Evolutionary conservation across 371 early-diverging fungal genomes (phyloP), one percentile per base, ranked within the genome.

Genomic region (Rhizopus arrhizus): DNA sequence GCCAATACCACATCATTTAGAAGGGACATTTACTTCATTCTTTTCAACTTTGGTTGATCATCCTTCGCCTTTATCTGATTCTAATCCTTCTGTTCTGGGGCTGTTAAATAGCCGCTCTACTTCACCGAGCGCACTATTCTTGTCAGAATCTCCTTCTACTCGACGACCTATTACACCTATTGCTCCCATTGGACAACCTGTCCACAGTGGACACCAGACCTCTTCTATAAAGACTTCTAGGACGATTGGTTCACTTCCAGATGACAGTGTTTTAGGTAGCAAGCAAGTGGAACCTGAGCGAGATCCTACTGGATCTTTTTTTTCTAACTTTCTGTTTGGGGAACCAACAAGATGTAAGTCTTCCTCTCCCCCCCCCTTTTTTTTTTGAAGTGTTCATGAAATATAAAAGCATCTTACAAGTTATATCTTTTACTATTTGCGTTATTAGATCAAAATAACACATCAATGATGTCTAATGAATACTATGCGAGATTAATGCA

Each of bases 321-420:
- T 77, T 54, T 74, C 74, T 2, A 77, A 65, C 54, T 77, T 77
- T 34, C 58, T 77, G 36, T 77, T 77, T 63, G 77, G 77, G 9
- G 77, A 77, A 52, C 66, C 71, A 22, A 22, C 22, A 22, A 22
- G 22, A 22, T 22, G 22, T 2, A 22, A 22, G 22, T 22, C 22
- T 22, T 22, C 22, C 22, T 2, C 22, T 22, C 22, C 2, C 22
- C 22, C 0, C 22, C 22, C 22, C 0, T 2, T 48, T 48, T 29
- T 48, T 48, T 48, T 48, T 48, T 48, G 28, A 9, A 13, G 9
- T 38, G 13, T 4, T 5, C 13, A 5, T 38, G 6, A 11, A 38
- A 13, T 38, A 5, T 11, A 38, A 8, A 13, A 13, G 8, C 46
- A 16, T 46, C n/a, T 46, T 46, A 46, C 22, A 22, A 22, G 22